Conservation (phyloP, 352 stramenopile genomes). For the Blastocystis sp. region DNA sequence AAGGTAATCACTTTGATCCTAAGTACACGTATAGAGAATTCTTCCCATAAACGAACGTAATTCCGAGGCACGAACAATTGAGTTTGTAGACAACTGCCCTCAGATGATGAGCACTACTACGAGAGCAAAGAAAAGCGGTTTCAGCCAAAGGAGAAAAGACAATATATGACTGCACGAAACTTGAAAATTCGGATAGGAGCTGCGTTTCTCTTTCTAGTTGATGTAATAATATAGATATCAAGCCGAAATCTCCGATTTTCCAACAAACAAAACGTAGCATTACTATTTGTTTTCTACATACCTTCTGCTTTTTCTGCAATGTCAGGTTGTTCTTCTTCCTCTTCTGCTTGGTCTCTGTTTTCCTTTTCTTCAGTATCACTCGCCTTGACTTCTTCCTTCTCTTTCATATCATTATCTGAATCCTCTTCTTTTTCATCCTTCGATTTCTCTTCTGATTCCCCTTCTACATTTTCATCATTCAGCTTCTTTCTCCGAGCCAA, state of each 20-base stretch:
- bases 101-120: not conserved
- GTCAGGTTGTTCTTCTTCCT: not conserved
- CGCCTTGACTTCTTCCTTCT: not conserved
- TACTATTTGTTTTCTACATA: not conserved
- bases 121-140: not conserved
- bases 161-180: conserved; percentile 44
- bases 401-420: not conserved
- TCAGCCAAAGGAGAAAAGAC: not conserved
- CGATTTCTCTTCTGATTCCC: not conserved
- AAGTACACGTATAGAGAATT: not conserved
- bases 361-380: not conserved
- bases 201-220: not conserved
- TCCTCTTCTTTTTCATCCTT: not conserved
- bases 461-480: not conserved
- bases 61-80: not conserved
- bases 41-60: not conserved
- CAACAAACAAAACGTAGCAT: not conserved
- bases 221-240: not conserved
- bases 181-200: not conserved
- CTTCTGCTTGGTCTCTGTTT: not conserved
- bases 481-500: not conserved
- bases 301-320: not conserved
- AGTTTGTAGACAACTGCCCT: not conserved
- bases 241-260: conserved; percentile 30
- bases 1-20: not conserved